Evolutionary conservation across 116 monocot genomes (phyloP), one percentile per base, ranked within the genome.

Genomic region (Papilionanthe hybrid): DNA sequence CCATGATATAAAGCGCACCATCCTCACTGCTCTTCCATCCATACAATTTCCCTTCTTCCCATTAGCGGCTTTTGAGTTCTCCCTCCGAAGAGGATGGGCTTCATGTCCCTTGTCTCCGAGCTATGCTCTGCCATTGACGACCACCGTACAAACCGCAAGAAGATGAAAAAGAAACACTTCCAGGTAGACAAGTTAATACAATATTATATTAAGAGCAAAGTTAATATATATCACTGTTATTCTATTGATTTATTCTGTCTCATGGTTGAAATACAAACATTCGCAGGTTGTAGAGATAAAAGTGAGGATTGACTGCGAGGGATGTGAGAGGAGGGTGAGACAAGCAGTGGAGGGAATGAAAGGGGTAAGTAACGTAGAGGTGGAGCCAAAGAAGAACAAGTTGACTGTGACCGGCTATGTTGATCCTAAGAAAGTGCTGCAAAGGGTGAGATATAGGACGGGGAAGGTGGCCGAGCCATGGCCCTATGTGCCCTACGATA

Each of bases 401-500:
- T 77, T 96, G 58, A 91, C 96, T 17, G 94, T 96, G 76, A 79
- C 76, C 2, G 96, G 96, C 9, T 94, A 90, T 75, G 90, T 96
- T 19, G 91, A 93, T 3, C 75, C 92, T 4, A 80, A 57, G 48
- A 91, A 88, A 77, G 91, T 96, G 77, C 5, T 92, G 78, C 75
- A 57, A 80, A 78, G 91, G 79, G 81, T 94, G 75, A 23, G 74
- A 29, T 15, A 78, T 48, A 83, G 84, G 81, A 89, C 96, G 19
- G 86, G 94, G 47, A 96, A 94, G 90, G 69, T 47, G 65, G 94
- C 86, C 42, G 89, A 88, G 86, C 71, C 82, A 69, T 96, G 96
- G 96, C 94, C 96, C 4, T 96, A 92, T 84, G 84, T 96, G 53
- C 91, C 92, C 0, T 94, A 94, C 85, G 85, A 86, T 63, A 42